A percentile compares a stretch with the other conserved stretches of the same genome.
Evolutionary conservation across 345 rosid species (phyloP).

Genomic region (Passiflora organensis): DNA sequence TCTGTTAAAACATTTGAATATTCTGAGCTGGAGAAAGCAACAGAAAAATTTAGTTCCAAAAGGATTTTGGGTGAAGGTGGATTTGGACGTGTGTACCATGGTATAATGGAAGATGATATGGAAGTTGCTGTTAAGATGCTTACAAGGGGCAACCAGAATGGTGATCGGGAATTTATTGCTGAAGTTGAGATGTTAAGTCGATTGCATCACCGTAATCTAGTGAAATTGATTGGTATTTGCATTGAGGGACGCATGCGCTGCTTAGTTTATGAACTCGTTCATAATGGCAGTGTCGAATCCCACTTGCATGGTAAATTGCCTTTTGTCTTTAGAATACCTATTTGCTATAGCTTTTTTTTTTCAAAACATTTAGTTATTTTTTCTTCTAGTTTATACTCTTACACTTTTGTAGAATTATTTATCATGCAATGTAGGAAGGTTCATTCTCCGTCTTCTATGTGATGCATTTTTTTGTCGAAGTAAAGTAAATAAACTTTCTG

Average conservation of each 20-base stretch:
- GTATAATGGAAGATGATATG: constrained; percentile 68
- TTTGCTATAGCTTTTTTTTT: background rate
- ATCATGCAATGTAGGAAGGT: background rate
- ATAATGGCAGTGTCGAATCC: constrained; percentile 96
- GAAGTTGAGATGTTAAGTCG: constrained; percentile 99
- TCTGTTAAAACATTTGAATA: constrained; percentile 73
- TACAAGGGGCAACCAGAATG: constrained; percentile 76
- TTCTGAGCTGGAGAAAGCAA: constrained; percentile 79
- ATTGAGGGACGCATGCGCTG: constrained; percentile 82
- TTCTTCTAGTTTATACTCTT: background rate
- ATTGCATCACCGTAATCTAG: constrained; percentile 99
- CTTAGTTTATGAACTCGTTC: constrained; percentile 89
- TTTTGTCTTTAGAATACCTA: constrained; percentile 2
- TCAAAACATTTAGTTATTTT: background rate
- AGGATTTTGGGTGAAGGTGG: constrained; percentile 97
- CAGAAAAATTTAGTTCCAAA: constrained; percentile 78
- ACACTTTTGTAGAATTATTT: background rate
- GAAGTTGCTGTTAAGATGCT: constrained; percentile 94
- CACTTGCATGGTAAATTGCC: constrained; percentile 85
- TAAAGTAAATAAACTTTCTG: constrained; percentile 7
- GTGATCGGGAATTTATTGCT: constrained; percentile 90
- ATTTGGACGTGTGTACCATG: constrained; percentile 90
- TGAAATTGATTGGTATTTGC: constrained; percentile 91
- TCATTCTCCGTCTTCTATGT: background rate
- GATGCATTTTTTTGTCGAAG: background rate